Percentiles rank a stretch among this genome's conserved stretches.
These are phyloP conservation scores for Dillenia suffruticosa DNA, from an alignment of 164 flowering plant species.

Conservation along the genomic window DNA sequence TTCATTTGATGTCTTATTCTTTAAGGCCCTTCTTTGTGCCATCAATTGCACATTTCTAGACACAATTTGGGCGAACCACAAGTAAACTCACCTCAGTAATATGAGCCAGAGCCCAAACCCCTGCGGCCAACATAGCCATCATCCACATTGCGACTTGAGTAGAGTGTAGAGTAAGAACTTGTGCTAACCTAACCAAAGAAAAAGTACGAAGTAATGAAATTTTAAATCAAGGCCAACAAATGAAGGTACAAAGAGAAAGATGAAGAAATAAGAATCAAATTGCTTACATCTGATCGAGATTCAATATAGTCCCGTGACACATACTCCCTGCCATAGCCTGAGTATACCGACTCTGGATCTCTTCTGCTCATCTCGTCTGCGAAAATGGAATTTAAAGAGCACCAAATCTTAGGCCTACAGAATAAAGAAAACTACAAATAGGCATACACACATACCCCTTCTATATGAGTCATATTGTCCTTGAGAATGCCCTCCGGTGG, in stretches of 20 bases:
- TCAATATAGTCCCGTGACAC: constrained; percentile 11
- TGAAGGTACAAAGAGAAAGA: neutral
- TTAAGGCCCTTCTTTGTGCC: constrained; percentile 4
- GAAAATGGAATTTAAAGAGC: neutral
- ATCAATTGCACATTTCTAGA: constrained; percentile 1
- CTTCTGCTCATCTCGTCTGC: constrained; percentile 18
- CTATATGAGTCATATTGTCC: constrained; percentile 18
- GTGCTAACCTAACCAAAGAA: constrained; percentile 10
- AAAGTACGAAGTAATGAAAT: neutral
- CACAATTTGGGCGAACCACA: constrained; percentile 3
- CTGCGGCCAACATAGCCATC: constrained; percentile 17
- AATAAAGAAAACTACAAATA: neutral
- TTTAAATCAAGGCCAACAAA: neutral
- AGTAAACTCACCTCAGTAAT: constrained; percentile 24
- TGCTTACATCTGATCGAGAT: constrained; percentile 14
- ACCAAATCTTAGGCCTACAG: neutral
- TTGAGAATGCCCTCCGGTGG: constrained; percentile 14
- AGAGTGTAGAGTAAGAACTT: constrained; percentile 16
- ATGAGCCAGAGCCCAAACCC: constrained; percentile 13
- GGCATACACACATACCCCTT: constrained; percentile 17
- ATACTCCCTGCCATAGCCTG: constrained; percentile 21
- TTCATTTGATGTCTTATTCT: constrained; percentile 3
- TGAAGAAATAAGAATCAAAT: neutral
- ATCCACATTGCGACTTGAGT: constrained; percentile 16
- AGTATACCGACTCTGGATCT: constrained; percentile 12